phyloP scores from a whole-genome alignment of 768 basidiomycete species.

The Pleurotus djamor region DNA sequence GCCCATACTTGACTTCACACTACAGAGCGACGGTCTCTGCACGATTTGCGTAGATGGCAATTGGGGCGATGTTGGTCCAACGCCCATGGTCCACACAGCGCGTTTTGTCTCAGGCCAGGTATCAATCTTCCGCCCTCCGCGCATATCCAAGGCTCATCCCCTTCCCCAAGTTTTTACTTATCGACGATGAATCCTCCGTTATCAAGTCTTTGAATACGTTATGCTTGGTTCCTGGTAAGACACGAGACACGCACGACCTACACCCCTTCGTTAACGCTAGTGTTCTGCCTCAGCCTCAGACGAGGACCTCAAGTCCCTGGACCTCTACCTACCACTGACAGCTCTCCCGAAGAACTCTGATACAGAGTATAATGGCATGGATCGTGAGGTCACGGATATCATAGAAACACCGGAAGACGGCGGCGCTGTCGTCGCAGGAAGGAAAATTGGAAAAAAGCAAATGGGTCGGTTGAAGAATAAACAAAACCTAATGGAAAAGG shows the following conservation, averaged over 20 bases:
- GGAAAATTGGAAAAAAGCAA: conserved; percentile 39
- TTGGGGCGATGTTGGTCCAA: conserved; percentile 23
- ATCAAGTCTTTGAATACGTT: conserved; percentile 43
- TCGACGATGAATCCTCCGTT: conserved; percentile 19
- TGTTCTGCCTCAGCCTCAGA: conserved; percentile 34
- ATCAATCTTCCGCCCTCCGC: neutral
- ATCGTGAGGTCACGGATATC: conserved; percentile 21
- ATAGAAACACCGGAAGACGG: conserved; percentile 8
- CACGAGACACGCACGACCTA: no score
- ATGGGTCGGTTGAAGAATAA: conserved; percentile 52
- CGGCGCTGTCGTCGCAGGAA: conserved; percentile 9
- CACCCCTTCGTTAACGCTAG: no score
- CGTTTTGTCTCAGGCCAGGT: conserved; percentile 39
- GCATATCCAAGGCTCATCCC: neutral
- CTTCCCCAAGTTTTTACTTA: neutral
- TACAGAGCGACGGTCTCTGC: conserved; percentile 32
- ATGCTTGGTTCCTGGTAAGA: conserved; percentile 44
- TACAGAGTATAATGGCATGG: conserved; percentile 39
- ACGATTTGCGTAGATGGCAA: conserved; percentile 50
- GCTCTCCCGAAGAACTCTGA: conserved; percentile 61
- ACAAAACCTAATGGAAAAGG: conserved; percentile 37
- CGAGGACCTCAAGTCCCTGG: conserved; percentile 49
- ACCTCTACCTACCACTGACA: conserved; percentile 57
- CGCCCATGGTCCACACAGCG: conserved; percentile 24
- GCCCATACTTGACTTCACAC: conserved; percentile 61